Evolutionary conservation across 805 yeast genomes (phyloP).

Genomic region (Saccharomycopsis sp.): DNA sequence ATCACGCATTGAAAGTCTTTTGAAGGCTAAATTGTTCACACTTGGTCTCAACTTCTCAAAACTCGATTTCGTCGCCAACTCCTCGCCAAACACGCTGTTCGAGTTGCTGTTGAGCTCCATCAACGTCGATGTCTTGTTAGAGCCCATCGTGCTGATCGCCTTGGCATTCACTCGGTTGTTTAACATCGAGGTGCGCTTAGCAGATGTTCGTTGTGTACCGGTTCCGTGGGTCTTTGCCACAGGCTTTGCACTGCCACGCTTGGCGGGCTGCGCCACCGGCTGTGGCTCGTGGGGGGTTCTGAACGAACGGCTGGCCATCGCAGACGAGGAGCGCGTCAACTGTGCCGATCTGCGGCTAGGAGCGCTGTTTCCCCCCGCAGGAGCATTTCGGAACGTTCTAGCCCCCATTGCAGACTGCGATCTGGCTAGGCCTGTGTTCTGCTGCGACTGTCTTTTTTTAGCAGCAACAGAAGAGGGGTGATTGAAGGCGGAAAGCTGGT

Average conservation of each 20-base stretch:
- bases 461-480: background rate
- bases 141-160: background rate
- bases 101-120: background rate
- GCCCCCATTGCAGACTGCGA: slow-evolving; percentile 14
- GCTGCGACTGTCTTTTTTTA: background rate
- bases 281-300: background rate
- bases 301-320: slow-evolving; percentile 5
- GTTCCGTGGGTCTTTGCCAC: no score
- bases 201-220: no score
- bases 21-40: slow-evolving; percentile 13
- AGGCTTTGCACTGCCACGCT: no score
- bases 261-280: no score
- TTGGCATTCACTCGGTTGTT: background rate
- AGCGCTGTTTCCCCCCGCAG: background rate
- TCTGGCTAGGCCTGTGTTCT: background rate
- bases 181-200: background rate
- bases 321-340: background rate
- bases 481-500: background rate
- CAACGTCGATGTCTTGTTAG: background rate
- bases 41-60: slow-evolving; percentile 18
- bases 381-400: background rate
- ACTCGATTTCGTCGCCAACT: slow-evolving; percentile 15
- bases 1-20: slow-evolving; percentile 19
- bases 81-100: no score
- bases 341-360: background rate